Evolutionary conservation across 2,329 filamentous ascomycete species (phyloP).

Genomic region (Colletotrichum tropicale): DNA sequence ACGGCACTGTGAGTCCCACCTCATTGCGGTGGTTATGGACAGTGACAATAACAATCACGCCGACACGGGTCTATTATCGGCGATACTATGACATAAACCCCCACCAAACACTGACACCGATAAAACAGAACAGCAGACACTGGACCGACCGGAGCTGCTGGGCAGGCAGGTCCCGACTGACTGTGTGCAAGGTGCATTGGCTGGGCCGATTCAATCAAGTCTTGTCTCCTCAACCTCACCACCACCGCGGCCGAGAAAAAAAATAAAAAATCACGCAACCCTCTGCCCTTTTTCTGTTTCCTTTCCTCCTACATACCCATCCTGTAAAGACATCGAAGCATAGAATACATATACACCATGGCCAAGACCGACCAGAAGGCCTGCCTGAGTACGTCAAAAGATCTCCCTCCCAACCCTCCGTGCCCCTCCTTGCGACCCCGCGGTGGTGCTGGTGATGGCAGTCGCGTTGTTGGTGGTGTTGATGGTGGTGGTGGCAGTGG

Average conservation of each 20-base stretch:
- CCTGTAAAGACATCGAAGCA: slow-evolving; percentile 3
- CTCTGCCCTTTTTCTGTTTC: not conserved
- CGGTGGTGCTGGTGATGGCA: not conserved
- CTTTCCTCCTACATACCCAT: not conserved
- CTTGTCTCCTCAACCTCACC: slow-evolving; percentile 24
- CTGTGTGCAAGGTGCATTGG: slow-evolving; percentile 5
- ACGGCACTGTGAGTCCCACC: not conserved
- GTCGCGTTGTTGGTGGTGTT: not conserved
- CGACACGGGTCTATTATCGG: slow-evolving; percentile 14
- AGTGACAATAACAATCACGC: not conserved
- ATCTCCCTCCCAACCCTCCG: slow-evolving; percentile 34
- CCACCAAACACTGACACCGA: slow-evolving; percentile 17
- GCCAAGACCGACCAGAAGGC: slow-evolving; percentile 63
- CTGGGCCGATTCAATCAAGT: slow-evolving; percentile 18
- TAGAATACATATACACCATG: slow-evolving; percentile 38
- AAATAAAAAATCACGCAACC: slow-evolving; percentile 35
- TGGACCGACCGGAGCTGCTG: not conserved
- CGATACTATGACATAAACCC: slow-evolving; percentile 19
- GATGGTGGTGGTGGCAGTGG: not conserved
- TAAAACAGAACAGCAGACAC: slow-evolving; percentile 10
- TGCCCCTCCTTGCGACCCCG: slow-evolving; percentile 16
- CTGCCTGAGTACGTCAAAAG: slow-evolving; percentile 61
- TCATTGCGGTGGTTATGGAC: not conserved
- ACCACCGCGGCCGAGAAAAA: slow-evolving; percentile 22
- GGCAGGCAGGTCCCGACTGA: not conserved